phyloP scores from a whole-genome alignment of 2,329 filamentous ascomycete species.

The Arachnomyces sp. region DNA sequence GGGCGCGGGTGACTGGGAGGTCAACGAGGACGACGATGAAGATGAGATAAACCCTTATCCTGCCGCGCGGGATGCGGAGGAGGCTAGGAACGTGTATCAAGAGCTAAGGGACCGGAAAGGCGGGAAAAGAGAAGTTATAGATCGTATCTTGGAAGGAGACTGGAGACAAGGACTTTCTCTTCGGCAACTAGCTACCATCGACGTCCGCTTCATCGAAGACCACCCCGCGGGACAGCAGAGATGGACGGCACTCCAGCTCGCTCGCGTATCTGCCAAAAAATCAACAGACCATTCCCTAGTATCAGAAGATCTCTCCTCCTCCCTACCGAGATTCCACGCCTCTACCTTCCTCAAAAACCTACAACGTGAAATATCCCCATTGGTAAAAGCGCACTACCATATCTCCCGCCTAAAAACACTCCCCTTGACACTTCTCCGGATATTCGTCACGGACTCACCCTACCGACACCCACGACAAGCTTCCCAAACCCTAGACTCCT shows the following conservation, averaged over 20 bases:
- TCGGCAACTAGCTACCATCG: slow-evolving; percentile 48
- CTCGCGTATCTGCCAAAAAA: slow-evolving; percentile 16
- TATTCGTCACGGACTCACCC: slow-evolving; percentile 71
- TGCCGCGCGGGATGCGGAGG: slow-evolving; percentile 55
- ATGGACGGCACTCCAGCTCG: slow-evolving; percentile 47
- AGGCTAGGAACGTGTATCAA: slow-evolving; percentile 57
- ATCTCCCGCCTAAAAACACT: slow-evolving; percentile 59
- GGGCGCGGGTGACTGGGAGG: slow-evolving; percentile 27
- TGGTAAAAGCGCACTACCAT: slow-evolving; percentile 78
- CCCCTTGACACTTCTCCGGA: slow-evolving; percentile 64
- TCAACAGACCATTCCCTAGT: slow-evolving; percentile 4
- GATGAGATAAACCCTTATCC: slow-evolving; percentile 61
- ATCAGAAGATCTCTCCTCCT: slow-evolving; percentile 30
- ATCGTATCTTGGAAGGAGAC: slow-evolving; percentile 49
- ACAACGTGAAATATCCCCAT: slow-evolving; percentile 63
- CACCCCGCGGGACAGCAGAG: slow-evolving; percentile 40
- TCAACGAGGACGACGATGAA: slow-evolving; percentile 44
- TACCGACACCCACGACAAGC: slow-evolving; percentile 52
- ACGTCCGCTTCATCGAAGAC: slow-evolving; percentile 46
- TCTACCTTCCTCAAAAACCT: slow-evolving; percentile 71
- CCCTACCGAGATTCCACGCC: slow-evolving; percentile 65
- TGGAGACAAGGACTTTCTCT: slow-evolving; percentile 49
- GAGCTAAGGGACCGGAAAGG: slow-evolving; percentile 49
- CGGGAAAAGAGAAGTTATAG: slow-evolving; percentile 46
- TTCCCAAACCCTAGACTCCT: slow-evolving; percentile 46